These are phyloP conservation scores for Noccaea bulbosa DNA, from an alignment of 345 rosid species.

Conservation along the genomic window DNA sequence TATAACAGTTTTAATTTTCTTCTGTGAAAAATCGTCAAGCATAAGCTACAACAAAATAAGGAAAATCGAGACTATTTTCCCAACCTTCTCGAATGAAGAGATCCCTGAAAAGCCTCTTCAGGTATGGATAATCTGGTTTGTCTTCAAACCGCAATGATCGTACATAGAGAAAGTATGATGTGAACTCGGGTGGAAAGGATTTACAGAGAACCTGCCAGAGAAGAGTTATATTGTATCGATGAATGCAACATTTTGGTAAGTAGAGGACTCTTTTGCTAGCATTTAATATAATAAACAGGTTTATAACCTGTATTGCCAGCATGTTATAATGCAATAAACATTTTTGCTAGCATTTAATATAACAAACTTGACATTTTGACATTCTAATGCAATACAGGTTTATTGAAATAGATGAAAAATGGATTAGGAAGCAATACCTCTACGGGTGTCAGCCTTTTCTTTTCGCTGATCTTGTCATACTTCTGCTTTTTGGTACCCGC, in stretches of 20 bases:
- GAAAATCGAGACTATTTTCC: neutral
- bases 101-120: slow-evolving; percentile 94
- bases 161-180: slow-evolving; percentile 92
- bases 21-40: neutral
- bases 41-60: slow-evolving; percentile 1
- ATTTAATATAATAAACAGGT: neutral
- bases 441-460: slow-evolving; percentile 86
- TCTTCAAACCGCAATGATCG: slow-evolving; percentile 95
- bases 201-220: slow-evolving; percentile 83
- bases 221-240: neutral
- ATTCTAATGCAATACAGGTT: neutral
- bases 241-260: slow-evolving; percentile 5
- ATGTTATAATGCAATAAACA: no score
- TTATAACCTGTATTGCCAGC: no score
- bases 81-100: slow-evolving; percentile 92
- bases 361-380: no score
- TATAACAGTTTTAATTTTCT: slow-evolving; percentile 17
- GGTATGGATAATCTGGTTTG: slow-evolving; percentile 95
- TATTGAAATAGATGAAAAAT: neutral
- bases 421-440: slow-evolving; percentile 59
- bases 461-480: slow-evolving; percentile 95
- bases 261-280: slow-evolving; percentile 11
- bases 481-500: slow-evolving; percentile 99
- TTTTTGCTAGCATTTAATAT: slow-evolving; percentile 12
- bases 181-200: slow-evolving; percentile 88